Percentiles rank a stretch among this genome's conserved stretches.
Evolutionary conservation across 164 flowering plant genomes (phyloP).

Genomic region (Berberis vulgaris): DNA sequence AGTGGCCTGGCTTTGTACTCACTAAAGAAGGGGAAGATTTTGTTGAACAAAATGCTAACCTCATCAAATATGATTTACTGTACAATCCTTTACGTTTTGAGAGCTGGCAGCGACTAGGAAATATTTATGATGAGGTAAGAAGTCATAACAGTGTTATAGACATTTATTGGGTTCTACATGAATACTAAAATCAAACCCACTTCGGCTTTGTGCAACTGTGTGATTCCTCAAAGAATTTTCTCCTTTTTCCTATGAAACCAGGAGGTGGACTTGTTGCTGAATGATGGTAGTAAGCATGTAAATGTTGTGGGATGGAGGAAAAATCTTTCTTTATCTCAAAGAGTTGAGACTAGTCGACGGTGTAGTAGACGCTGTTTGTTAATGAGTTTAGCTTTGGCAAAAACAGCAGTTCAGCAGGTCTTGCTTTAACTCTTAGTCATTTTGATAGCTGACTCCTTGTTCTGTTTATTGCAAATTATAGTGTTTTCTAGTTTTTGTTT

Average conservation of each 20-base stretch:
- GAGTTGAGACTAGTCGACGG: constrained; percentile 88
- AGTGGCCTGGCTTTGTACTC: constrained; percentile 96
- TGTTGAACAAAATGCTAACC: constrained; percentile 86
- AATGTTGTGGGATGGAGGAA: constrained; percentile 90
- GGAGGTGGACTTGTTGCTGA: constrained; percentile 96
- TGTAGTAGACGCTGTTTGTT: constrained; percentile 85
- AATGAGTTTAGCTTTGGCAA: constrained; percentile 90
- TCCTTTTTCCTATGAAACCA: constrained; percentile 19
- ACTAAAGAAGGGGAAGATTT: constrained; percentile 97
- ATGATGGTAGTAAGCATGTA: constrained; percentile 98
- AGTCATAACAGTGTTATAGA: not conserved
- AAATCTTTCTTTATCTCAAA: constrained; percentile 51
- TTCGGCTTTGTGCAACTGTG: constrained; percentile 1
- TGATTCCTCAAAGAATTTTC: not conserved
- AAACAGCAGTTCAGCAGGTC: constrained; percentile 75
- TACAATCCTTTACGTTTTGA: constrained; percentile 83
- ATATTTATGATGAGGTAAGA: constrained; percentile 86
- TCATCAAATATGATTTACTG: constrained; percentile 77
- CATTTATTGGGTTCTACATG: not conserved
- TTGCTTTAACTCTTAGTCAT: not conserved
- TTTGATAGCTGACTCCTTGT: not conserved
- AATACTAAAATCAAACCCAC: not conserved
- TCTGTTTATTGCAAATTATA: not conserved
- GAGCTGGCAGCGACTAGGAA: constrained; percentile 93
- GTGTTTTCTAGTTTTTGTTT: not conserved